Base-by-base conservation (phyloP, 768 basidiomycete species). In the Mycena pura region DNA sequence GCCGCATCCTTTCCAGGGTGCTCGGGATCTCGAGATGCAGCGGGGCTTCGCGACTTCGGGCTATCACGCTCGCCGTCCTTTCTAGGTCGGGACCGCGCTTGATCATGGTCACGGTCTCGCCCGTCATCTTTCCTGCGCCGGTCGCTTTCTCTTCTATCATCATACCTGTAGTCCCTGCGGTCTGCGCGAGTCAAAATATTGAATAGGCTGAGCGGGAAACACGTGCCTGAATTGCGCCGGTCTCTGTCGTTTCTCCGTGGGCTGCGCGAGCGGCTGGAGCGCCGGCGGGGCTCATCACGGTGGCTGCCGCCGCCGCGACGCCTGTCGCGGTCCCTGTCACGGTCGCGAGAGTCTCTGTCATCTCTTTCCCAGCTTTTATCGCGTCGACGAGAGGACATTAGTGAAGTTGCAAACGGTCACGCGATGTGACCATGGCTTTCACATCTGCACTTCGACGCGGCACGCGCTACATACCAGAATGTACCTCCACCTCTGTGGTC, bases 341-440 rank as follows among this genome's bases (percentile, higher is more conserved):
- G 76, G 59, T 85, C 53, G 21, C 60, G 52, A 15, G 31, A 4
- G 38, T 49, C 53, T 22, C 55, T 52, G 36, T 57, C 84, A 25
- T 84, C 82, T 56, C 80, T 80, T 60, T 89, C 88, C 84, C 87
- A 85, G 69, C 87, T 87, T 65, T 86, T 74, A 68, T 89, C 88
- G 60, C 85, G 83, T 71, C 82, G 76, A 63, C 84, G 84, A 55
- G 84, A 86, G 64, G 87, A 84, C 87, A 90, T 87, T 6, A 14
- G 22, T 19, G 52, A 60, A 19, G 19, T 46, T 28, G 34, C 22
- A 29, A 13, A 9, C 24, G 39, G 60, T 59, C 52, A 62, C 59
- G 48, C 39, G n/a, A n/a, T n/a, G 44, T 64, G 38, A 48, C 43
- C 32, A 62, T 62, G 55, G 49, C 55, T 22, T 41, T 38, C 29